Conservation (phyloP, 2,329 filamentous ascomycete genomes). For the Fusarium verticillioides region DNA sequence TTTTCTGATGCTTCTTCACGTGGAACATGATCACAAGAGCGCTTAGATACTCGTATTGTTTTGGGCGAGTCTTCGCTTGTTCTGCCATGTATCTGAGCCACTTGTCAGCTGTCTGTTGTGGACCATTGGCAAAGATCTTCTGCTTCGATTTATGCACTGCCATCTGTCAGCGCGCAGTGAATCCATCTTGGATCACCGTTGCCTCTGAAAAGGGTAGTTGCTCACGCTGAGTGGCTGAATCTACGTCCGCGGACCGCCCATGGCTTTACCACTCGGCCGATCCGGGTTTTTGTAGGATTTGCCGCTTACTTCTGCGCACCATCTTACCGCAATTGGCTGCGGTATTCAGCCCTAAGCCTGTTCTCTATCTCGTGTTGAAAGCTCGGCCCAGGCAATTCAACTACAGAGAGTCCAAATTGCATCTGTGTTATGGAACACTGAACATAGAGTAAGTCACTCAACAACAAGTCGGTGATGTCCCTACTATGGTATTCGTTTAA, state of each 20-base stretch:
- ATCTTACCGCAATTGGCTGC: background rate
- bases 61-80: background rate
- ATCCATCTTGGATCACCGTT: conserved; percentile 13
- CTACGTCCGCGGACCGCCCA: background rate
- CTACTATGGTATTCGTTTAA: background rate
- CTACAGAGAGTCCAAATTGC: background rate
- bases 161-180: conserved; percentile 27
- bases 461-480: background rate
- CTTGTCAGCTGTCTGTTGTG: conserved; percentile 11
- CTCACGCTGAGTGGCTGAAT: conserved; percentile 7
- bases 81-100: conserved; percentile 4
- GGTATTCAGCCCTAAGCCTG: conserved; percentile 6
- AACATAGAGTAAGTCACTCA: background rate
- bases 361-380: background rate
- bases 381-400: background rate
- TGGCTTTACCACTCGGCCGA: conserved; percentile 19
- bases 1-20: background rate
- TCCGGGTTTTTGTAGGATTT: background rate
- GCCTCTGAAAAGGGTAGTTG: background rate
- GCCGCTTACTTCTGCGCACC: background rate
- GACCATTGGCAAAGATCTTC: background rate
- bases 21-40: background rate
- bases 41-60: background rate
- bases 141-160: conserved; percentile 14
- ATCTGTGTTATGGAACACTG: background rate